Percentiles rank a stretch among this genome's conserved stretches.
Evolutionary conservation across 768 basidiomycete genomes (phyloP).

Genomic region (Suillus decipiens): DNA sequence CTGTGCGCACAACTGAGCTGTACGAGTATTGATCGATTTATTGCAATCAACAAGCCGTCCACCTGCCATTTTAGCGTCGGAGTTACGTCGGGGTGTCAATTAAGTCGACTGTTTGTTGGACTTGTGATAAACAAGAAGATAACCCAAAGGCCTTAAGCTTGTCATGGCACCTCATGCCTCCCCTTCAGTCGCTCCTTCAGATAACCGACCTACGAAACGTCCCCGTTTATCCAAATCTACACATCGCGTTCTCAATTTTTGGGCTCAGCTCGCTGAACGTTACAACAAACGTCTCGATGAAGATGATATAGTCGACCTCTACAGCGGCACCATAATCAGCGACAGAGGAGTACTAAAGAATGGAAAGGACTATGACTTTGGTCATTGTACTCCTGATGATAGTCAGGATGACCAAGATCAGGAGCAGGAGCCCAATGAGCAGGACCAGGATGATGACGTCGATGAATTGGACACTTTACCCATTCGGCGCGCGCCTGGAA

Average conservation of each 20-base stretch:
- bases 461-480: constrained; percentile 63
- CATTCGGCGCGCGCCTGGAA: constrained; percentile 25
- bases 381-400: constrained; percentile 48
- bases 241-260: constrained; percentile 58
- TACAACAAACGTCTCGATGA: constrained; percentile 69
- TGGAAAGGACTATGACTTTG: constrained; percentile 48
- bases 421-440: constrained; percentile 47
- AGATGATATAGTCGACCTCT: constrained; percentile 78
- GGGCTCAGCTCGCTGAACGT: constrained; percentile 69
- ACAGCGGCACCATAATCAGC: constrained; percentile 58
- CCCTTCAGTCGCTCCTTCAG: constrained; percentile 31
- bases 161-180: constrained; percentile 28
- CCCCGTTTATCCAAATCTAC: constrained; percentile 47
- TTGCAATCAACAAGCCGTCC: too few species aligned
- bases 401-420: constrained; percentile 38
- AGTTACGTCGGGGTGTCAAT: background rate
- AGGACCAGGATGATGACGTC: constrained; percentile 51
- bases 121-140: background rate
- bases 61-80: background rate
- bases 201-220: constrained; percentile 47
- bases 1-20: too few species aligned
- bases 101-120: background rate
- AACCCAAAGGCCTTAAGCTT: constrained; percentile 4
- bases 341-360: constrained; percentile 68
- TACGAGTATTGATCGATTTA: too few species aligned